Base-by-base conservation (phyloP, 768 basidiomycete genomes). In the Calocybe cyanea region DNA sequence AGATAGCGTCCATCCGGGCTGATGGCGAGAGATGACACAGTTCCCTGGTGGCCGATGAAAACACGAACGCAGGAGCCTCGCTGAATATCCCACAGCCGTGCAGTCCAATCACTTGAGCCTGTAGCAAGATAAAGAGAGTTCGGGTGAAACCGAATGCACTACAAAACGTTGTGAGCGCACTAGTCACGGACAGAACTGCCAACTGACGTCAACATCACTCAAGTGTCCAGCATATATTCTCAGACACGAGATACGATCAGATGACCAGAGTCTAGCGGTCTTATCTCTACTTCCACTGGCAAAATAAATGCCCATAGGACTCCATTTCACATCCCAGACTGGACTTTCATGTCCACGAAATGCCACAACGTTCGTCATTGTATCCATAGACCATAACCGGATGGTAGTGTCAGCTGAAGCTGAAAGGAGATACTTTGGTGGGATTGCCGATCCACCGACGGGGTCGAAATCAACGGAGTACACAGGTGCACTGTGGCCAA, bases 271-370 rank as follows among this genome's bases (percentile, higher is more conserved):
- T 59, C 94, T 76, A 0, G 96, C 96, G 3, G 96, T 96, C 48
- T 91, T 72, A 64, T 99, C 96, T 43, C 96, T 72, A 56, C 93
- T 94, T 14, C 82, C 94, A 14, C 90, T 95, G 6, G 96, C 95
- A 63, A 99, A 99, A 68, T 99, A 97, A n/a, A 94, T 81, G 3
- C 96, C 94, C 74, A 92, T 84, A 8, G 96, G 95, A 58, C 91
- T 94, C 96, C 96, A 99, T 61, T 97, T 87, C 10, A 95, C 93
- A 56, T 98, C 96, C 96, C 96, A 99, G 0, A 99, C 85, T 0
- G 96, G 93, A 63, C 96, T 94, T 60, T 94, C 86, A 57, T 99
- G 96, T 0, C 96, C 95, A 25, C 92, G 79, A 61, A 93, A 99
- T 5, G 87, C 93, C 15, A 93, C 93, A 8, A 98, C 68, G 56